Evolutionary conservation across 1,139 yeast species (phyloP).

Genomic region (Arxiozyma bovina): DNA sequence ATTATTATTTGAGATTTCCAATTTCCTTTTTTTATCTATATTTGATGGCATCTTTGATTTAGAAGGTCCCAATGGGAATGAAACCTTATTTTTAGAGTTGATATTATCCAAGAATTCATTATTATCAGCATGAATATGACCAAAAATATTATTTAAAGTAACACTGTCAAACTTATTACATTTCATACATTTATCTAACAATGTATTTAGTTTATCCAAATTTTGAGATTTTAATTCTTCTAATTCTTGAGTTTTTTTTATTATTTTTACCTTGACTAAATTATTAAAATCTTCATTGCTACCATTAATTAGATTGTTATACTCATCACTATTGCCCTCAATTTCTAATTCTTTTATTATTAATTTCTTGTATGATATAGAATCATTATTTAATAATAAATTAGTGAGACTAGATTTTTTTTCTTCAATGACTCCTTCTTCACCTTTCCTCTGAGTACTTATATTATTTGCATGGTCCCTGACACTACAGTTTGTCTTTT

Average conservation of each 20-base stretch:
- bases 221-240: constrained; percentile 17
- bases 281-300: constrained; percentile 10
- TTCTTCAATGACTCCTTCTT: background rate
- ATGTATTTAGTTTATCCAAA: constrained; percentile 12
- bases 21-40: constrained; percentile 11
- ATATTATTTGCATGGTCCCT: background rate
- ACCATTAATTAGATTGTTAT: constrained; percentile 4
- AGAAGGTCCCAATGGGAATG: background rate
- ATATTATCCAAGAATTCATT: background rate
- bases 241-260: constrained; percentile 14
- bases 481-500: background rate
- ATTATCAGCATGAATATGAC: constrained; percentile 4
- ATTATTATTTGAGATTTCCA: constrained; percentile 4
- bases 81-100: background rate
- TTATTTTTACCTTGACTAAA: constrained; percentile 15
- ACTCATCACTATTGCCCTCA: constrained; percentile 1
- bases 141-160: constrained; percentile 13
- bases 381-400: constrained; percentile 5
- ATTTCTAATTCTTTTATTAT: constrained; percentile 16
- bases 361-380: constrained; percentile 2
- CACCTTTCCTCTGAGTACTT: background rate
- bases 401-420: background rate
- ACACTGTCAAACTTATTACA: constrained; percentile 14
- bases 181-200: constrained; percentile 16
- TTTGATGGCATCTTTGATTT: background rate